phyloP scores from a whole-genome alignment of 768 basidiomycete genomes.

The Pleurotus salmoneostramineus region DNA sequence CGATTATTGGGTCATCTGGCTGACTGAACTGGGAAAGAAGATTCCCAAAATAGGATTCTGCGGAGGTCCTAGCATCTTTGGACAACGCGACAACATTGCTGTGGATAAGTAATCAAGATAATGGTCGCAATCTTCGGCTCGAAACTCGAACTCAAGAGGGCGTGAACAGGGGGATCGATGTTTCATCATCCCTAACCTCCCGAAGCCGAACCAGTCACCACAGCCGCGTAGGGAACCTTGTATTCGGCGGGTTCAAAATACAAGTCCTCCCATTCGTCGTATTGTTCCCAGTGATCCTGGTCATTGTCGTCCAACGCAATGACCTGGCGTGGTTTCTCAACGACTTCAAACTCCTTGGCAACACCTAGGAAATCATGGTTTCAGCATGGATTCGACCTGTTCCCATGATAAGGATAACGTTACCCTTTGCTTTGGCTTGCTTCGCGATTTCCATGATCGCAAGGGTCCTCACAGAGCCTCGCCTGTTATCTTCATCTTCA shows the following conservation, averaged over 20 bases:
- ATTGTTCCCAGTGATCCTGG: slow-evolving; percentile 15
- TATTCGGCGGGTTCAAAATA: slow-evolving; percentile 11
- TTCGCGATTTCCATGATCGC: slow-evolving; percentile 26
- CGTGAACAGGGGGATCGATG: not conserved
- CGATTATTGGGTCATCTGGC: no score
- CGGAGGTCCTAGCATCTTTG: no score
- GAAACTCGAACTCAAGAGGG: not conserved
- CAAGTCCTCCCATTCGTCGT: slow-evolving; percentile 23
- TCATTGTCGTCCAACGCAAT: slow-evolving; percentile 19
- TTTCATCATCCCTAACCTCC: not conserved
- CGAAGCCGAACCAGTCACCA: not conserved
- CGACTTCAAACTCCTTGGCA: slow-evolving; percentile 22
- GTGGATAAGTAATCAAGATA: no score
- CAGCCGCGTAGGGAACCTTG: not conserved
- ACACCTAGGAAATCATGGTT: slow-evolving; percentile 13
- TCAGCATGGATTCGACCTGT: not conserved
- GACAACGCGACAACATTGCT: no score
- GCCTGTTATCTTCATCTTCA: not conserved
- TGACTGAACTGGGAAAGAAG: no score
- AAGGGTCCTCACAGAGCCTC: not conserved
- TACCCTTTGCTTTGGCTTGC: slow-evolving; percentile 28
- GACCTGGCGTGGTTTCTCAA: slow-evolving; percentile 14
- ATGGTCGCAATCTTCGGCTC: no score
- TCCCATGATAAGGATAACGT: not conserved
- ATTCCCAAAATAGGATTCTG: no score